A percentile compares a stretch with the other conserved stretches of the same genome.
These are phyloP conservation scores for Suillus hirtellus DNA, from an alignment of 768 basidiomycete genomes.

Conservation along the genomic window DNA sequence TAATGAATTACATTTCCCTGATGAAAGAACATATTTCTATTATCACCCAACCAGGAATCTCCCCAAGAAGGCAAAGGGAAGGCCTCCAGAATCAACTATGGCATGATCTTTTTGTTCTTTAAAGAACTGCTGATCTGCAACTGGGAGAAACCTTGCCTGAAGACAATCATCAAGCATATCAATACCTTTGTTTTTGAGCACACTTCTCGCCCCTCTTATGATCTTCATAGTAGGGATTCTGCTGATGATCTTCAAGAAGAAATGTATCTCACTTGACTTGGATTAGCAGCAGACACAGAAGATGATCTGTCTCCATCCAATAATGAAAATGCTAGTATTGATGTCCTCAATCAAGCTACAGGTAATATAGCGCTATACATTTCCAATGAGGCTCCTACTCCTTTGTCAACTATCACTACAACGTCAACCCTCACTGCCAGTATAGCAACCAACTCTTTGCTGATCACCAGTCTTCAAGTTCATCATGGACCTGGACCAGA, in stretches of 20 bases:
- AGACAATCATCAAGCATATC: background rate
- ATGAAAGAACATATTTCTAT: conserved; percentile 8
- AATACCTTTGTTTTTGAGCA: conserved; percentile 2
- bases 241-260: background rate
- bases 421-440: too few relatives aligned
- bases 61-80: conserved; percentile 5
- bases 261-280: background rate
- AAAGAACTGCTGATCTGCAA: conserved; percentile 2
- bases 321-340: background rate
- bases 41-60: conserved; percentile 5
- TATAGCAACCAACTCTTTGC: too few relatives aligned
- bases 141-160: conserved; percentile 2
- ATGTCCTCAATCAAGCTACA: background rate
- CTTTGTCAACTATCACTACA: background rate
- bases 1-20: too few relatives aligned
- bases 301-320: background rate
- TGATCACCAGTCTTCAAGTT: too few relatives aligned
- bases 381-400: background rate
- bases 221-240: background rate
- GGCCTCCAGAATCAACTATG: conserved; percentile 2
- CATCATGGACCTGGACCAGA: too few relatives aligned
- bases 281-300: background rate
- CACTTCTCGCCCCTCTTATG: background rate
- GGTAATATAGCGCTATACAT: background rate
- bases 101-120: background rate